These are phyloP conservation scores for Talaromyces sp. DNA, from an alignment of 2,329 filamentous ascomycete genomes.

Conservation along the genomic window DNA sequence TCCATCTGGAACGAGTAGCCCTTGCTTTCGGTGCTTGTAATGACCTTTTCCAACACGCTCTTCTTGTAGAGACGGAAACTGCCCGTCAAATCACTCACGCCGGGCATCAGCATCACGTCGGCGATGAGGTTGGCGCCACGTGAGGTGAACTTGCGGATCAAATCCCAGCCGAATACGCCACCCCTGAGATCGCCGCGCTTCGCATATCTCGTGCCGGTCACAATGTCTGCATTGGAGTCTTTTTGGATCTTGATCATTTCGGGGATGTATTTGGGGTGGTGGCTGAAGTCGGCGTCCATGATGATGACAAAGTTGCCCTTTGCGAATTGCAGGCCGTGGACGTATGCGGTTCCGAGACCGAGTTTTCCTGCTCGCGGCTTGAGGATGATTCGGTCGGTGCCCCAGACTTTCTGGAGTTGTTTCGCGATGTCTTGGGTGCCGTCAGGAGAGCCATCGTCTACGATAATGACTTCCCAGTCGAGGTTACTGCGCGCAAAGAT, in stretches of 20 bases:
- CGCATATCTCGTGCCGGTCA: slow-evolving; percentile 92
- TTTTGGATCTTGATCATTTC: slow-evolving; percentile 82
- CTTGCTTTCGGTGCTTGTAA: slow-evolving; percentile 85
- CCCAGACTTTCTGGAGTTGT: slow-evolving; percentile 84
- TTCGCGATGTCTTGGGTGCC: slow-evolving; percentile 85
- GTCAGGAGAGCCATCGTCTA: slow-evolving; percentile 96
- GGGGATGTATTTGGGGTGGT: slow-evolving; percentile 98
- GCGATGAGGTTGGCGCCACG: slow-evolving; percentile 88
- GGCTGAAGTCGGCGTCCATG: slow-evolving; percentile 99
- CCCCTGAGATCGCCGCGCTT: slow-evolving; percentile 57
- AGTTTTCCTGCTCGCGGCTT: slow-evolving; percentile 90
- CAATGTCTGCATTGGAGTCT: slow-evolving; percentile 80
- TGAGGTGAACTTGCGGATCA: slow-evolving; percentile 70
- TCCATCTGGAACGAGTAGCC: slow-evolving; percentile 99
- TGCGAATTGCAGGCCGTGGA: slow-evolving; percentile 84
- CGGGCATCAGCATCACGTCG: slow-evolving; percentile 85
- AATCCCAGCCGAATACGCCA: slow-evolving; percentile 93
- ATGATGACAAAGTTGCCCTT: slow-evolving; percentile 97
- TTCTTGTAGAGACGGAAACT: slow-evolving; percentile 95
- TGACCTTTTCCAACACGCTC: slow-evolving; percentile 80
- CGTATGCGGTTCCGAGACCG: slow-evolving; percentile 93
- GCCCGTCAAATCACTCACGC: slow-evolving; percentile 91
- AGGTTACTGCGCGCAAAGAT: slow-evolving; percentile 58
- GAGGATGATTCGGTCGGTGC: slow-evolving; percentile 67
- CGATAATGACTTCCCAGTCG: slow-evolving; percentile 95